Conservation (phyloP, 2,329 filamentous ascomycete genomes). For the Fusarium vanettenii region DNA sequence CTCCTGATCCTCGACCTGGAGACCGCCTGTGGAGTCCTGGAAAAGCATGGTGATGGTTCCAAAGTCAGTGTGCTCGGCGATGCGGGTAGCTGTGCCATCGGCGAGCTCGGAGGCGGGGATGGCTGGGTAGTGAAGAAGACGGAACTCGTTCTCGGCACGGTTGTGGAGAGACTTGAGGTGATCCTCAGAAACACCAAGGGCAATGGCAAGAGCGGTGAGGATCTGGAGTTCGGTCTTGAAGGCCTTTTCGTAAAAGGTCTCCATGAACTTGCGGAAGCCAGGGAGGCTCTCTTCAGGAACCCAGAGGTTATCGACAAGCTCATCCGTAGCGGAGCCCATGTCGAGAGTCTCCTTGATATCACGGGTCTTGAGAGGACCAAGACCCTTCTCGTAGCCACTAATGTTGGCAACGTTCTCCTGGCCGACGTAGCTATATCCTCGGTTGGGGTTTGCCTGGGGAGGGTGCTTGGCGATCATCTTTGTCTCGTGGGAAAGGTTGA, state of each 20-base stretch:
- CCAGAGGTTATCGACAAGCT: constrained; percentile 45
- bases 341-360: constrained; percentile 53
- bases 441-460: constrained; percentile 49
- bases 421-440: constrained; percentile 51
- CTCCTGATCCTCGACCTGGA: constrained; percentile 45
- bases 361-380: constrained; percentile 68
- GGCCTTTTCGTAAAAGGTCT: constrained; percentile 76
- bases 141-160: constrained; percentile 68
- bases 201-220: constrained; percentile 81
- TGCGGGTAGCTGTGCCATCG: constrained; percentile 43
- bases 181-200: constrained; percentile 72
- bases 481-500: constrained; percentile 44
- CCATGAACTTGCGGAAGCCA: constrained; percentile 42
- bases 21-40: constrained; percentile 44
- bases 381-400: constrained; percentile 49
- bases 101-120: constrained; percentile 45
- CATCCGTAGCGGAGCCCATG: constrained; percentile 49
- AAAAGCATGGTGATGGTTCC: constrained; percentile 48
- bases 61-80: constrained; percentile 50
- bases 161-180: constrained; percentile 76
- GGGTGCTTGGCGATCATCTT: constrained; percentile 49
- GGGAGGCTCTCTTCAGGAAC: constrained; percentile 40
- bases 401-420: constrained; percentile 51
- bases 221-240: constrained; percentile 77
- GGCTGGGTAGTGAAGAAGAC: constrained; percentile 66